Evolutionary conservation across 805 yeast genomes (phyloP), one percentile per base, ranked within the genome.

Genomic region (Sporopachydermia lactativora): DNA sequence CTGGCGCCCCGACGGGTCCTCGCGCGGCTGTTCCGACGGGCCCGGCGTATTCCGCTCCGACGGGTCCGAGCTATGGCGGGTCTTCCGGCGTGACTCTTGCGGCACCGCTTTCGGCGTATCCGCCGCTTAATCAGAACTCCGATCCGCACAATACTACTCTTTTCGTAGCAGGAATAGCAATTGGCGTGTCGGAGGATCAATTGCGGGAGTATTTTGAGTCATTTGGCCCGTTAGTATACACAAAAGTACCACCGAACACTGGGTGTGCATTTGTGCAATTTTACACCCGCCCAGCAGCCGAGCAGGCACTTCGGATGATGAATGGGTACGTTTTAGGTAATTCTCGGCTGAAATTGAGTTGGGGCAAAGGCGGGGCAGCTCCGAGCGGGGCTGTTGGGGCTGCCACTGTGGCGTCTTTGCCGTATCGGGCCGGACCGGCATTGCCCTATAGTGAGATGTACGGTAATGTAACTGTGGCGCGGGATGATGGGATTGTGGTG

Each of bases 111-210:
- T 38, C 34, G 14, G 24, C 15, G 17, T 24, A 39, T 6, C 77
- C 82, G 2, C 60, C 73, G 3, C 49, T 77, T 40, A 72, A 68
- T 50, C 81, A 75, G 45, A 75, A 67, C 51, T 81, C 92, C 15
- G 95, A 86, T 56, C 83, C 88, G 6, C 68, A 74, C 53, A 86
- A 85, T 53, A 80, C 94, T 5, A 80, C 88, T 1, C 76, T 84
- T 13, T 68, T 72, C 43, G 70, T 84, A 15, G 76, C 77, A 38
- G 88, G 88, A 0, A 54, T 84, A 38, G 71, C 80, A 15, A 61
- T 72, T 3, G 49, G 59, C 16, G 69, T 80, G 34, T 66, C 81
- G 1, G 80, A 75, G 45, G 66, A 68, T 11, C 89, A 83, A 48
- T 55, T 84, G 17, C 66, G 72, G 18, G 59, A 67, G 11, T 69